Percentiles rank a stretch among this genome's conserved stretches.
Evolutionary conservation across 2,329 filamentous ascomycete species (phyloP).

Genomic region (Hypoxylon sp.): DNA sequence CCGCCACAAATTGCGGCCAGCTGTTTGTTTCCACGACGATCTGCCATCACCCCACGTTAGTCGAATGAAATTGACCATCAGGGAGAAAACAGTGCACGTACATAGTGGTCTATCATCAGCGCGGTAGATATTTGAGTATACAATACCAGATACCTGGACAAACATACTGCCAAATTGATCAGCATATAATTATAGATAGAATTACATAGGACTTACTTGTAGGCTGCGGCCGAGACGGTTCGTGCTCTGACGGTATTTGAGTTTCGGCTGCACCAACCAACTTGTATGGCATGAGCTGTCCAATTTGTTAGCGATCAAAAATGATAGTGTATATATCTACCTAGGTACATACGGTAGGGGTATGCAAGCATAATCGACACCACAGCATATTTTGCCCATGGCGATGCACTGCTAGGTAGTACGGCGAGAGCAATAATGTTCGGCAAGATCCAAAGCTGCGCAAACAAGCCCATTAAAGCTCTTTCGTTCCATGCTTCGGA

Average conservation of each 20-base stretch:
- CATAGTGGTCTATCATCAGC: slow-evolving; percentile 61
- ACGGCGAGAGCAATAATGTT: slow-evolving; percentile 54
- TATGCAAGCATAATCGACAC: slow-evolving; percentile 55
- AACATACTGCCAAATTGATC: slow-evolving; percentile 54
- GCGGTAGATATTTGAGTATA: slow-evolving; percentile 64
- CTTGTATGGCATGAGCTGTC: slow-evolving; percentile 57
- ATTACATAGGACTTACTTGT: slow-evolving; percentile 48
- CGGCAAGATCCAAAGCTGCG: slow-evolving; percentile 56
- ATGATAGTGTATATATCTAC: too few species aligned
- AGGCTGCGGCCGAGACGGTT: slow-evolving; percentile 58
- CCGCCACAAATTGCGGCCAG: slow-evolving; percentile 53
- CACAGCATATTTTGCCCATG: slow-evolving; percentile 53
- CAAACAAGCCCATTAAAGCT: slow-evolving; percentile 51
- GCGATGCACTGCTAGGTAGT: slow-evolving; percentile 49
- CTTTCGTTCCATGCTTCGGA: slow-evolving; percentile 54
- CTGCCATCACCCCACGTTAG: slow-evolving; percentile 23
- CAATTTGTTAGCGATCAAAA: slow-evolving; percentile 27
- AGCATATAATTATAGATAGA: background rate
- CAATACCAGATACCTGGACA: slow-evolving; percentile 63
- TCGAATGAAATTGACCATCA: background rate
- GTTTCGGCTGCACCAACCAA: slow-evolving; percentile 58
- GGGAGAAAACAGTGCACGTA: slow-evolving; percentile 7
- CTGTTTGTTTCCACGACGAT: slow-evolving; percentile 58
- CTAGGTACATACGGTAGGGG: slow-evolving; percentile 50
- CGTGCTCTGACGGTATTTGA: slow-evolving; percentile 58